These are phyloP conservation scores for Aspergillus cavernicola DNA, from an alignment of 495 filamentous ascomycete genomes.

Conservation along the genomic window DNA sequence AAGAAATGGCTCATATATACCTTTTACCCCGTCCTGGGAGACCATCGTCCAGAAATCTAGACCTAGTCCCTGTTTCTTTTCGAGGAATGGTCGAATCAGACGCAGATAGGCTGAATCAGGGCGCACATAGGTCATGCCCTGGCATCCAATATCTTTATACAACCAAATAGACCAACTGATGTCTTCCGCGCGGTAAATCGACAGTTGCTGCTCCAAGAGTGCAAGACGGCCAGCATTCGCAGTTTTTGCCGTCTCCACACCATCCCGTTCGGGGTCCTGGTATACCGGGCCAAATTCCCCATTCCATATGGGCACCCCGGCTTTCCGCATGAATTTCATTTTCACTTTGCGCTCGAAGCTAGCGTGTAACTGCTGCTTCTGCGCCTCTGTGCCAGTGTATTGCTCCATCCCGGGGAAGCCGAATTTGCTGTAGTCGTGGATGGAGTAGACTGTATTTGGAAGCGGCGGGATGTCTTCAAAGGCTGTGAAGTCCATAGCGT, in stretches of 20 bases:
- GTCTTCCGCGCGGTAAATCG: conserved; percentile 43
- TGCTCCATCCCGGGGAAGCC: conserved; percentile 35
- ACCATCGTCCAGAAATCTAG: conserved; percentile 49
- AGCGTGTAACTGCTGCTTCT: conserved; percentile 37
- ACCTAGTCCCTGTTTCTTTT: conserved; percentile 43
- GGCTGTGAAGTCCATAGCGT: conserved; percentile 40
- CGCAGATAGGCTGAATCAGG: conserved; percentile 39
- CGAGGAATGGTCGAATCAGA: conserved; percentile 41
- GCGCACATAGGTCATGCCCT: conserved; percentile 49
- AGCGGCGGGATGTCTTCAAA: conserved; percentile 26
- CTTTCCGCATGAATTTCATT: conserved; percentile 47
- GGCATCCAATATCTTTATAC: conserved; percentile 56
- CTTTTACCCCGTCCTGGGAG: conserved; percentile 16
- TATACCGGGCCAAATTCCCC: conserved; percentile 58
- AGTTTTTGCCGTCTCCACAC: conserved; percentile 27
- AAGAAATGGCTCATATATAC: not conserved
- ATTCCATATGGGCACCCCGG: conserved; percentile 52
- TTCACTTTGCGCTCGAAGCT: conserved; percentile 51
- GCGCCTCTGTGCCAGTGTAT: conserved; percentile 41
- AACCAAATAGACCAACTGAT: conserved; percentile 55
- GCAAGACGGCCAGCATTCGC: no score
- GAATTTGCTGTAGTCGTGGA: conserved; percentile 49
- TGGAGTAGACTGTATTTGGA: conserved; percentile 51
- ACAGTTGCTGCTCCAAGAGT: no score
- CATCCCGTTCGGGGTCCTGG: conserved; percentile 24